Conservation (phyloP, 768 basidiomycete genomes). For the Dentipellis sp. region DNA sequence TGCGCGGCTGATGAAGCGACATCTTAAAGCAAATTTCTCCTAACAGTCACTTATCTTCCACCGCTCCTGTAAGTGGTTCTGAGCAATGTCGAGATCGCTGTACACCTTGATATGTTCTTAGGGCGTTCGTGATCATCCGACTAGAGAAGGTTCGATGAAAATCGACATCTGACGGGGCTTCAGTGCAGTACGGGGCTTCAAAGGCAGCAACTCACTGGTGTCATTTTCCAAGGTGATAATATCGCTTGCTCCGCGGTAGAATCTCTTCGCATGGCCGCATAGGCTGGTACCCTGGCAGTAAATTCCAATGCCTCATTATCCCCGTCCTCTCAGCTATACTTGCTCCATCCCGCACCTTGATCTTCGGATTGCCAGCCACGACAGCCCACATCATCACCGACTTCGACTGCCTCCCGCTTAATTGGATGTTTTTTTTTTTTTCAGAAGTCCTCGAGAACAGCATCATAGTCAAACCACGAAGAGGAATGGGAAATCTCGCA, state of each 20-base stretch:
- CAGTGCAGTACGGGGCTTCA: conserved; percentile 11
- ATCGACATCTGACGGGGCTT: too few relatives aligned
- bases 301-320: conserved; percentile 19
- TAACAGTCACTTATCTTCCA: too few relatives aligned
- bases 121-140: too few relatives aligned
- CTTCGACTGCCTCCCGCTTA: conserved; percentile 14
- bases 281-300: conserved; percentile 17
- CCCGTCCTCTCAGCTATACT: conserved; percentile 18
- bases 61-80: neutral
- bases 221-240: too few relatives aligned
- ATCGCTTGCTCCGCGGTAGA: neutral
- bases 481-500: conserved; percentile 17
- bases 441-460: conserved; percentile 2
- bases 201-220: conserved; percentile 20
- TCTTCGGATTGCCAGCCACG: neutral
- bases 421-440: too few relatives aligned
- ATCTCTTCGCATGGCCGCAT: conserved; percentile 1
- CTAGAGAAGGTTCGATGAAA: too few relatives aligned
- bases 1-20: too few relatives aligned
- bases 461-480: conserved; percentile 16
- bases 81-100: too few relatives aligned
- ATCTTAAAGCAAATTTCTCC: too few relatives aligned
- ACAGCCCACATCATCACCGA: conserved; percentile 5
- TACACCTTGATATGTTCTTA: too few relatives aligned
- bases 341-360: neutral